These are phyloP conservation scores for Penicillium pulvis DNA, from an alignment of 495 filamentous ascomycete species.

Conservation along the genomic window DNA sequence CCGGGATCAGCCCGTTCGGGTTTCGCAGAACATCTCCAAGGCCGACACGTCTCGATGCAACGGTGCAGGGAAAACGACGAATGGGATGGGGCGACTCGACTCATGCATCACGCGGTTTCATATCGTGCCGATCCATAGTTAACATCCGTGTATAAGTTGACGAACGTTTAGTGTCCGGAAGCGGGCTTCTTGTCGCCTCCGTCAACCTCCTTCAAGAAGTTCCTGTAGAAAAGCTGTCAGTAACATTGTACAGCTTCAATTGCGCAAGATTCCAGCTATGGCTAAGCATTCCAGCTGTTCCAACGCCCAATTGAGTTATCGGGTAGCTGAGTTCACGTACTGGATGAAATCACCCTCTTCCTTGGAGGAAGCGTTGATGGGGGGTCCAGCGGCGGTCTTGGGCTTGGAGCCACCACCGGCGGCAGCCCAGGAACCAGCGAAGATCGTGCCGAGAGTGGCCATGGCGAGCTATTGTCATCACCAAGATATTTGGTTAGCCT, in stretches of 20 bases:
- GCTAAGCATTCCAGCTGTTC: background rate
- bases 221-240: constrained; percentile 50
- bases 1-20: constrained; percentile 16
- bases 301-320: background rate
- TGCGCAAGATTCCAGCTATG: background rate
- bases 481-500: constrained; percentile 14
- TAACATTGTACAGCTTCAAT: background rate
- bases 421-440: constrained; percentile 56
- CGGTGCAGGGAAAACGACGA: constrained; percentile 19
- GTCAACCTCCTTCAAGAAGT: constrained; percentile 76
- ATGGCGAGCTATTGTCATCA: constrained; percentile 72
- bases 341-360: constrained; percentile 98
- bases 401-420: constrained; percentile 66
- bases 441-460: constrained; percentile 68
- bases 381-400: constrained; percentile 61
- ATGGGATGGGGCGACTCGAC: constrained; percentile 18
- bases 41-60: constrained; percentile 11
- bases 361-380: constrained; percentile 83
- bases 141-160: constrained; percentile 18
- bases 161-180: constrained; percentile 55
- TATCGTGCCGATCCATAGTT: constrained; percentile 21
- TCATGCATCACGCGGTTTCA: constrained; percentile 20
- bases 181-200: constrained; percentile 64
- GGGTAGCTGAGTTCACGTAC: constrained; percentile 54
- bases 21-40: constrained; percentile 14